A percentile compares a stretch with the other conserved stretches of the same genome.
Conservation (phyloP, 176 grass and related monocot genomes). For the Elaeis guineensis region DNA sequence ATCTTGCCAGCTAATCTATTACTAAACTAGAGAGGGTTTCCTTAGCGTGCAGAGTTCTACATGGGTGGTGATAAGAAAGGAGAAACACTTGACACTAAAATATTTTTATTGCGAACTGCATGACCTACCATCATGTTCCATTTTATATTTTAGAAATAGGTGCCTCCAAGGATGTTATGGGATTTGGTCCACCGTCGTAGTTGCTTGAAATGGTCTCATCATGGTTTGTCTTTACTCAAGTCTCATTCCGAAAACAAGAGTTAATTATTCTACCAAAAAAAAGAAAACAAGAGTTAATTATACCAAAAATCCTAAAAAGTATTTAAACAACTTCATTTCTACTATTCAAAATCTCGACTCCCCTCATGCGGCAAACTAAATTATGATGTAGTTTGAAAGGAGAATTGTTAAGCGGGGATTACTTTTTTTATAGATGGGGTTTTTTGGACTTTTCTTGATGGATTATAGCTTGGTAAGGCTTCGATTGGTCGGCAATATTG, state of each 20-base stretch:
- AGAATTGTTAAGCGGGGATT: too few relatives aligned
- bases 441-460: too few relatives aligned
- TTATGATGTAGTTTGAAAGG: too few relatives aligned
- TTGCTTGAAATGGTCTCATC: slow-evolving; percentile 43
- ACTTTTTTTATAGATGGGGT: too few relatives aligned
- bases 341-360: too few relatives aligned
- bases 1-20: slow-evolving; percentile 28
- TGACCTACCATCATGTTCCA: background rate
- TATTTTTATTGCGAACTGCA: slow-evolving; percentile 9
- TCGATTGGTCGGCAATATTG: too few relatives aligned
- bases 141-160: too few relatives aligned
- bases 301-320: too few relatives aligned
- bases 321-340: too few relatives aligned
- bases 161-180: slow-evolving; percentile 14
- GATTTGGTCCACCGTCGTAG: slow-evolving; percentile 46
- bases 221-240: slow-evolving; percentile 38
- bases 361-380: too few relatives aligned
- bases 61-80: slow-evolving; percentile 7
- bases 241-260: slow-evolving; percentile 3
- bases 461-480: too few relatives aligned
- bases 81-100: slow-evolving; percentile 24
- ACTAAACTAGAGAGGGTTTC: slow-evolving; percentile 33
- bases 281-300: background rate
- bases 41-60: slow-evolving; percentile 62
- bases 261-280: too few relatives aligned